Conservation (phyloP, 1,139 yeast species). For the Entelexis sorbosivorans region DNA sequence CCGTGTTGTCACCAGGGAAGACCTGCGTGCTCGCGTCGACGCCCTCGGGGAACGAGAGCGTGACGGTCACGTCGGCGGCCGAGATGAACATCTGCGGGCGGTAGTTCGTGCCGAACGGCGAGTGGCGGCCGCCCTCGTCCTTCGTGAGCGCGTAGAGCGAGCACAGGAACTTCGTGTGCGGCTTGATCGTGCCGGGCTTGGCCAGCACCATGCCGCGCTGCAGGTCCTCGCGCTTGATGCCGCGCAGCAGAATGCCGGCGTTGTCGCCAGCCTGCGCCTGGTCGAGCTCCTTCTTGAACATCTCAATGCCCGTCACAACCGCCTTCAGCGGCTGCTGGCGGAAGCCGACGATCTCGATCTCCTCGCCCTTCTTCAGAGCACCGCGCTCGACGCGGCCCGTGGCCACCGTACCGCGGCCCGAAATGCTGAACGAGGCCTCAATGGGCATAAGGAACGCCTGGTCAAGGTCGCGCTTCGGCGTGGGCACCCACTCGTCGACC, state of each 20-base stretch:
- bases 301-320: slow-evolving; percentile 95
- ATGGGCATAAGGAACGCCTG: slow-evolving; percentile 96
- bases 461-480: slow-evolving; percentile 91
- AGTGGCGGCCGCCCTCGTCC: slow-evolving; percentile 99
- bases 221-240: slow-evolving; percentile 94
- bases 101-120: slow-evolving; percentile 93
- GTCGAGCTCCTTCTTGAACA: slow-evolving; percentile 98
- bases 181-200: slow-evolving; percentile 82
- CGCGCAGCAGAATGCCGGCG: slow-evolving; percentile 95
- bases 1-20: slow-evolving; percentile 97
- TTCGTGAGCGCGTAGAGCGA: slow-evolving; percentile 84
- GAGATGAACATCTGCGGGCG: slow-evolving; percentile 96
- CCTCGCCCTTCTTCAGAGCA: slow-evolving; percentile 93
- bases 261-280: slow-evolving; percentile 98
- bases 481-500: slow-evolving; percentile 89
- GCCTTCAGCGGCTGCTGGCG: slow-evolving; percentile 81
- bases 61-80: slow-evolving; percentile 91
- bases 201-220: slow-evolving; percentile 97
- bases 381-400: slow-evolving; percentile 99
- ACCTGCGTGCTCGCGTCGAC: slow-evolving; percentile 80
- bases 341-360: slow-evolving; percentile 91
- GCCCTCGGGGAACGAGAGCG: slow-evolving; percentile 83
- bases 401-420: slow-evolving; percentile 99
- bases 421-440: slow-evolving; percentile 94
- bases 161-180: slow-evolving; percentile 89